Evolutionary conservation across 192 early-diverging fungal genomes (phyloP).

Genomic region (Coemansia sp.): DNA sequence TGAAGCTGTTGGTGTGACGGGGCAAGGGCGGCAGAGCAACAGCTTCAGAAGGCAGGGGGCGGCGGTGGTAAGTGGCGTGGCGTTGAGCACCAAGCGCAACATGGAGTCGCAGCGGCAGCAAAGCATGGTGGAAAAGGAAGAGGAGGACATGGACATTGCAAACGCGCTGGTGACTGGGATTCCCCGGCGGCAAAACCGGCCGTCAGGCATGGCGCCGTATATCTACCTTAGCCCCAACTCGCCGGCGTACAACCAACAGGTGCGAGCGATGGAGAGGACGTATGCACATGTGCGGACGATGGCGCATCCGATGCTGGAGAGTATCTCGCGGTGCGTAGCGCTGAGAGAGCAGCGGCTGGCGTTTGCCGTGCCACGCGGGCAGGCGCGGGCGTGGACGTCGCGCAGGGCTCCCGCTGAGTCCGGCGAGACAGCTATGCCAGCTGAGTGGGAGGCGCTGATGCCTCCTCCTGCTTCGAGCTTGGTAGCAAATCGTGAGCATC

Average conservation of each 20-base stretch:
- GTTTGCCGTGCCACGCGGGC: constrained; percentile 19
- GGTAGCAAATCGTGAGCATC: constrained; percentile 14
- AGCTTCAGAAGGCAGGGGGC: not conserved
- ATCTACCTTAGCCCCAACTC: constrained; percentile 37
- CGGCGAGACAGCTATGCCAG: constrained; percentile 18
- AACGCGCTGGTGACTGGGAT: constrained; percentile 44
- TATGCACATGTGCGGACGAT: constrained; percentile 39
- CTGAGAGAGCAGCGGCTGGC: constrained; percentile 45
- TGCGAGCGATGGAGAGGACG: constrained; percentile 39
- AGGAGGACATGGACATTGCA: constrained; percentile 45
- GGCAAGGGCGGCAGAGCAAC: not conserved
- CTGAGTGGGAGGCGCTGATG: constrained; percentile 50
- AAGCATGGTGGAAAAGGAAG: constrained; percentile 49
- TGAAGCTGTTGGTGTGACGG: not conserved
- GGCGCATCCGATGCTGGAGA: constrained; percentile 44
- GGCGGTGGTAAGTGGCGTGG: not conserved
- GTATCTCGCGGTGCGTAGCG: constrained; percentile 42
- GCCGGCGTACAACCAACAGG: constrained; percentile 43
- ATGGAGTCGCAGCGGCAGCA: constrained; percentile 58
- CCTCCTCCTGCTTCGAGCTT: constrained; percentile 26
- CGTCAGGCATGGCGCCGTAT: constrained; percentile 40
- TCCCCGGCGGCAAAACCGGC: constrained; percentile 42
- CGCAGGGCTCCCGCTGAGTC: constrained; percentile 33
- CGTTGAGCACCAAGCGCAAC: constrained; percentile 46
- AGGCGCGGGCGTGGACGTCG: constrained; percentile 23